Percentiles rank a stretch among this genome's conserved stretches.
Evolutionary conservation across 805 yeast species (phyloP).

Genomic region (Pichia cephalocereana): DNA sequence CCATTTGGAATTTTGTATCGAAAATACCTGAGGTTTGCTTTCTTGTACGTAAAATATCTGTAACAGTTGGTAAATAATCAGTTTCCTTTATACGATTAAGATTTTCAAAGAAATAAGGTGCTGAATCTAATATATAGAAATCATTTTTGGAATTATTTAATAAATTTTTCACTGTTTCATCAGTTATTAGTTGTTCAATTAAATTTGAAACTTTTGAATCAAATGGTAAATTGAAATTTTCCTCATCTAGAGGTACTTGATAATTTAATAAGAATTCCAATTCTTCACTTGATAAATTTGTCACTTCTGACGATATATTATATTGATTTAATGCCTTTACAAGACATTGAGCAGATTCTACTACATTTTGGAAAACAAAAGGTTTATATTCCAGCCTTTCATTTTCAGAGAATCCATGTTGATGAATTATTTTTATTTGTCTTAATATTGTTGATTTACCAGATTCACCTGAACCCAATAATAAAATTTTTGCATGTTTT

Average conservation of each 20-base stretch:
- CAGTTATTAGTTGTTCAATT: constrained; percentile 44
- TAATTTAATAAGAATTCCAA: constrained; percentile 36
- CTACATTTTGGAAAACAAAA: constrained; percentile 65
- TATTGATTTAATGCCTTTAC: constrained; percentile 56
- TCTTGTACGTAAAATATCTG: constrained; percentile 79
- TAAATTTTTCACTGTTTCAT: constrained; percentile 49
- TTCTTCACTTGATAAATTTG: constrained; percentile 27
- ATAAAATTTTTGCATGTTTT: constrained; percentile 59
- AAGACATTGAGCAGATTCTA: constrained; percentile 67
- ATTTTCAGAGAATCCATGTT: constrained; percentile 58
- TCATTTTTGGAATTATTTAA: constrained; percentile 52
- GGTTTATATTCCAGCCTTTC: constrained; percentile 71
- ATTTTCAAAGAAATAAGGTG: constrained; percentile 65
- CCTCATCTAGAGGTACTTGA: constrained; percentile 45
- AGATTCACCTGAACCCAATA: constrained; percentile 82
- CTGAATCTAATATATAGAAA: constrained; percentile 81
- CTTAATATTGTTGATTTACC: constrained; percentile 77
- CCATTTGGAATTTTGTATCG: constrained; percentile 72
- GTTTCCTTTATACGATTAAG: constrained; percentile 50
- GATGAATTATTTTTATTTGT: constrained; percentile 73
- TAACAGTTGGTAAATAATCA: constrained; percentile 60
- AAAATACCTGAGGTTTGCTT: constrained; percentile 89
- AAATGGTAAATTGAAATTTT: constrained; percentile 34
- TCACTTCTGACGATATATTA: constrained; percentile 29
- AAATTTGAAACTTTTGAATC: constrained; percentile 40